These are phyloP conservation scores for Solanum medicagineum DNA, from an alignment of 257 asterid genomes.

Conservation along the genomic window DNA sequence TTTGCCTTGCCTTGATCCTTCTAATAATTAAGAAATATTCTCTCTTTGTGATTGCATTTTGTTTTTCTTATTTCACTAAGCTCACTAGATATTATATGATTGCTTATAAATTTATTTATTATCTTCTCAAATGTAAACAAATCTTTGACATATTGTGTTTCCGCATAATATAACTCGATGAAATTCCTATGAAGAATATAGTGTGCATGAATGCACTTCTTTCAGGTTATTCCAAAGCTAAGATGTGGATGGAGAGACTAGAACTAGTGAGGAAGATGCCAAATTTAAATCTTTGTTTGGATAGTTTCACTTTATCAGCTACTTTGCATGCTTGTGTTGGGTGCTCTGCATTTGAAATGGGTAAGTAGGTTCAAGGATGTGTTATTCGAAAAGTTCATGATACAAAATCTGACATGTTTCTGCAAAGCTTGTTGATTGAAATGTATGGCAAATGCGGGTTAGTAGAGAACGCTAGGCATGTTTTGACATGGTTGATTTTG, in stretches of 20 bases:
- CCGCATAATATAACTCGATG: slow-evolving; percentile 19
- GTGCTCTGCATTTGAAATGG: slow-evolving; percentile 36
- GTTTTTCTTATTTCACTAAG: background rate
- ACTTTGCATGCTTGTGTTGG: slow-evolving; percentile 59
- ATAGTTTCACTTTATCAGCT: slow-evolving; percentile 48
- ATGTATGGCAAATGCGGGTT: slow-evolving; percentile 82
- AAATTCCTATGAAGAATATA: slow-evolving; percentile 61
- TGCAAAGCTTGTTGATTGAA: slow-evolving; percentile 71
- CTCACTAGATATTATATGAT: background rate
- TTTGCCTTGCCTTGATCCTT: slow-evolving; percentile 97
- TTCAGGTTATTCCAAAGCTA: slow-evolving; percentile 59
- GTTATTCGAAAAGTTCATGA: slow-evolving; percentile 24
- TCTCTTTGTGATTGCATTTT: background rate
- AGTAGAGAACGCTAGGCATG: slow-evolving; percentile 38
- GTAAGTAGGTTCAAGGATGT: slow-evolving; percentile 54
- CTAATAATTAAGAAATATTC: slow-evolving; percentile 44
- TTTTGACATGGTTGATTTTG: slow-evolving; percentile 38
- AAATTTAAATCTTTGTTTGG: slow-evolving; percentile 21
- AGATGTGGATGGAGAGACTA: slow-evolving; percentile 47
- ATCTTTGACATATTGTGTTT: background rate
- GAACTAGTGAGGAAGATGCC: slow-evolving; percentile 38
- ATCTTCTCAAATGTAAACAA: background rate
- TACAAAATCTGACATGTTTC: slow-evolving; percentile 35
- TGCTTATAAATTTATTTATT: background rate
- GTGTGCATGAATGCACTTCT: slow-evolving; percentile 67